Base-by-base conservation (phyloP, 2,329 filamentous ascomycete species). In the Trichoderma sp. region DNA sequence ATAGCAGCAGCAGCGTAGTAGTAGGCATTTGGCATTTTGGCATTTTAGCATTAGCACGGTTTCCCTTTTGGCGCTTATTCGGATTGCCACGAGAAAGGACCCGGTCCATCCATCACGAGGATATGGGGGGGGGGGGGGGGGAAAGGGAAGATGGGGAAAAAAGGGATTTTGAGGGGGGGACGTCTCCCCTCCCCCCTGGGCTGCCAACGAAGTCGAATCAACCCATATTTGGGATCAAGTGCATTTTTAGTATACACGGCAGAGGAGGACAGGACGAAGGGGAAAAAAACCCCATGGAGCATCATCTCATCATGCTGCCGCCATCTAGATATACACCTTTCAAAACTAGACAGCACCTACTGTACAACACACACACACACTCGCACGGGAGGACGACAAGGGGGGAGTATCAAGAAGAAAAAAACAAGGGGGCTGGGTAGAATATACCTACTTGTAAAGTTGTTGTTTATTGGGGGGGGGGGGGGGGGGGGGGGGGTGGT, bases 171-270 rank as follows among this genome's bases (percentile, higher is more conserved):
- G 11, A 6, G 32, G 32, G 32, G 32, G 32, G 8, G 30, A 32
- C 6, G 30, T 7, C 7, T 34, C 32, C 4, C 28, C 5, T n/a
- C 7, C 30, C 30, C 32, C 39, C 39, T 18, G 39, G 39, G 39
- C 39, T 39, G 63, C 39, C 54, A 24, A 43, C 39, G 39, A 43
- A 43, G 39, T 43, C 54, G 63, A 56, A 46, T 59, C 63, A 54
- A 43, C 39, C 63, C 54, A 26, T 28, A n/a, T 34, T 66, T 66
- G 54, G 63, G 54, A 59, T 10, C 14, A 32, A 28, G 54, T 66
- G 54, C 63, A 32, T 59, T 37, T 37, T 28, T 10, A 34, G 7
- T n/a, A 34, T 4, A 32, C 26, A 34, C 56, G 34, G 34, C 37
- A 39, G 60, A 61, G 30, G 8, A 28, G 46, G 59, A 34, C 21